Evolutionary conservation across 164 flowering plant genomes (phyloP).

Genomic region (Vitis riparia): DNA sequence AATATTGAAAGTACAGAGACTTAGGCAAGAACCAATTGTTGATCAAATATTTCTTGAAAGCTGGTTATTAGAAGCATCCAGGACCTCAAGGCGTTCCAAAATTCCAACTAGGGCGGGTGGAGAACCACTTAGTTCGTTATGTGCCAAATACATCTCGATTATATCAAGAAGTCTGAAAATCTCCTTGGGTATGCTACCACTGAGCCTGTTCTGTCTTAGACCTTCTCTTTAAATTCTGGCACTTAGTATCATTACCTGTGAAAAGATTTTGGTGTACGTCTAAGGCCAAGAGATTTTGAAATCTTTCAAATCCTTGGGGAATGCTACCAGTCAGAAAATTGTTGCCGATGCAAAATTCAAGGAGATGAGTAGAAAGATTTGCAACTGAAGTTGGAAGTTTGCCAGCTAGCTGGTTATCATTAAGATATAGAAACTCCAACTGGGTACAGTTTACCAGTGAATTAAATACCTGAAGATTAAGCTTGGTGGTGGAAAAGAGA

Average conservation of each 20-base stretch:
- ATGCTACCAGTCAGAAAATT: slow-evolving; percentile 10
- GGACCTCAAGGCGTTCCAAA: slow-evolving; percentile 4
- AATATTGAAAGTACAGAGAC: neutral
- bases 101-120: neutral
- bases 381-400: slow-evolving; percentile 13
- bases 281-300: slow-evolving; percentile 12
- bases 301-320: slow-evolving; percentile 5
- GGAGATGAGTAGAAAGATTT: slow-evolving; percentile 11
- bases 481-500: slow-evolving; percentile 9
- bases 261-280: slow-evolving; percentile 6
- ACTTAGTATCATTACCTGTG: slow-evolving; percentile 7
- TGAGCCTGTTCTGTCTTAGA: neutral
- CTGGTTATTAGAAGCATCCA: neutral
- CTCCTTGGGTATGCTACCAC: slow-evolving; percentile 11
- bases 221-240: neutral
- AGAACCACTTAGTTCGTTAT: neutral
- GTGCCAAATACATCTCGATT: neutral
- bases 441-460: slow-evolving; percentile 8
- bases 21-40: neutral
- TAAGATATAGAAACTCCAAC: neutral
- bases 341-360: slow-evolving; percentile 6
- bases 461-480: slow-evolving; percentile 5
- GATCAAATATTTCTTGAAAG: neutral
- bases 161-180: slow-evolving; percentile 6
- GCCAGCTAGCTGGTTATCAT: slow-evolving; percentile 6